phyloP scores from a whole-genome alignment of 1,139 yeast species.

The Saccharomyces hybrid region DNA sequence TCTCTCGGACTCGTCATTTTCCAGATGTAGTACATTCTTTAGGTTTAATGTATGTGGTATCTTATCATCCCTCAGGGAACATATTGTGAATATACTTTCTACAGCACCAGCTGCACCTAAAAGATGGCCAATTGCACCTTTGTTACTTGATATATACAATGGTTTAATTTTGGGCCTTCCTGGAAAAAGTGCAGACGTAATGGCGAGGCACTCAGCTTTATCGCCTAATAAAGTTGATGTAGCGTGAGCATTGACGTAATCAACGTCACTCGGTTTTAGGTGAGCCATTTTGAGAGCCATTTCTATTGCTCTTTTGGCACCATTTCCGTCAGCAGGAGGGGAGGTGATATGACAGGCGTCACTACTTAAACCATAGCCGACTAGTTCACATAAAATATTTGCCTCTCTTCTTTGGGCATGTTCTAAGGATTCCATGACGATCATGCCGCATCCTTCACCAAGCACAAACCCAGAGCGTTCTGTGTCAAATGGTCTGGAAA shows the following conservation, averaged over 20 bases:
- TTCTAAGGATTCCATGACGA: slow-evolving; percentile 67
- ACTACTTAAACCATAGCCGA: slow-evolving; percentile 84
- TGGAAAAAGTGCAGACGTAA: slow-evolving; percentile 41
- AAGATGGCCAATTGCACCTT: slow-evolving; percentile 89
- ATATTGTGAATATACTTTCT: slow-evolving; percentile 73
- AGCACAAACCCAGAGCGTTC: slow-evolving; percentile 80
- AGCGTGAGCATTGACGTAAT: slow-evolving; percentile 92
- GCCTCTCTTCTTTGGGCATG: slow-evolving; percentile 65
- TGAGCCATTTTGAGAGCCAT: slow-evolving; percentile 51
- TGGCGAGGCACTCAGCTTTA: slow-evolving; percentile 75
- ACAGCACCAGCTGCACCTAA: slow-evolving; percentile 96
- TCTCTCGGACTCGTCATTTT: slow-evolving; percentile 31
- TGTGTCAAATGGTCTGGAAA: slow-evolving; percentile 84
- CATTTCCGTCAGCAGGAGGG: slow-evolving; percentile 74
- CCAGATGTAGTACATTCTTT: slow-evolving; percentile 41
- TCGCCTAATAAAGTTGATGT: slow-evolving; percentile 91
- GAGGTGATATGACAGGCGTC: slow-evolving; percentile 94
- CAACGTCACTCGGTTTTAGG: slow-evolving; percentile 42
- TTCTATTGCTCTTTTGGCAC: slow-evolving; percentile 78
- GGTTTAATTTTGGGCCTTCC: slow-evolving; percentile 27
- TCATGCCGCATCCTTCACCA: slow-evolving; percentile 85
- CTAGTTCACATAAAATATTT: slow-evolving; percentile 69
- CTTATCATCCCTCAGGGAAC: slow-evolving; percentile 49
- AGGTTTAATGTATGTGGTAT: slow-evolving; percentile 82
- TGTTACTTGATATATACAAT: slow-evolving; percentile 65